phyloP scores from a whole-genome alignment of 345 rosid genomes.

The Lenwebbia sp. region DNA sequence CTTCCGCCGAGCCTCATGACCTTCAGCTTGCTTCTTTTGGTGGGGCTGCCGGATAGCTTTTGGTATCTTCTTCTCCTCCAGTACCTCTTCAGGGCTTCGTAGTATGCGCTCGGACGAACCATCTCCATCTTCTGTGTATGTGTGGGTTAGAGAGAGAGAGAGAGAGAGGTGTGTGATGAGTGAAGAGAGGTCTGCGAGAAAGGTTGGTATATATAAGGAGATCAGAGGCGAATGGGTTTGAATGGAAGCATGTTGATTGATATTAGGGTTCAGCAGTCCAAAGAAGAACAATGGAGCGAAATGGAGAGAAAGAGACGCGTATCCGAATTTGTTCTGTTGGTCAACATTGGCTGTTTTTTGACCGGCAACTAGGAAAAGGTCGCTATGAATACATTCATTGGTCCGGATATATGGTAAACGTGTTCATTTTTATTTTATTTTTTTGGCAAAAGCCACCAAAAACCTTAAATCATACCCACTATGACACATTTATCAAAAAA shows the following conservation, averaged over 20 bases:
- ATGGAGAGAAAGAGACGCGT: neutral
- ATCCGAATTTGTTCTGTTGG: neutral
- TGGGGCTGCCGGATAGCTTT: neutral
- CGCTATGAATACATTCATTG: neutral
- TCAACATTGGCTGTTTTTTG: neutral
- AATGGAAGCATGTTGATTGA: neutral
- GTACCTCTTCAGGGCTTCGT: slow-evolving; percentile 24
- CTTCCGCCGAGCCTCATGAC: slow-evolving; percentile 18
- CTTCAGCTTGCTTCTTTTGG: slow-evolving; percentile 11
- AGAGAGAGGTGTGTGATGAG: neutral
- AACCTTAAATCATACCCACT: too few relatives aligned
- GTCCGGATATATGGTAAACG: neutral
- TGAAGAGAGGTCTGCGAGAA: neutral
- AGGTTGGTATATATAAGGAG: neutral
- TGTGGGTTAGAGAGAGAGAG: neutral
- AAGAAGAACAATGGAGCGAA: neutral
- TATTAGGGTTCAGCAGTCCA: neutral
- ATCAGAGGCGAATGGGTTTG: neutral
- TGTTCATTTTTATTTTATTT: neutral
- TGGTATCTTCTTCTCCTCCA: slow-evolving; percentile 33
- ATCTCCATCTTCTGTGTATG: slow-evolving; percentile 8
- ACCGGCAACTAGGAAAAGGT: neutral
- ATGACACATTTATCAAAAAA: too few relatives aligned
- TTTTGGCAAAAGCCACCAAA: neutral
- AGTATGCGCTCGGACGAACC: neutral